These are phyloP conservation scores for Neophaeococcomyces aloes DNA, from an alignment of 2,329 filamentous ascomycete genomes.

Conservation along the genomic window DNA sequence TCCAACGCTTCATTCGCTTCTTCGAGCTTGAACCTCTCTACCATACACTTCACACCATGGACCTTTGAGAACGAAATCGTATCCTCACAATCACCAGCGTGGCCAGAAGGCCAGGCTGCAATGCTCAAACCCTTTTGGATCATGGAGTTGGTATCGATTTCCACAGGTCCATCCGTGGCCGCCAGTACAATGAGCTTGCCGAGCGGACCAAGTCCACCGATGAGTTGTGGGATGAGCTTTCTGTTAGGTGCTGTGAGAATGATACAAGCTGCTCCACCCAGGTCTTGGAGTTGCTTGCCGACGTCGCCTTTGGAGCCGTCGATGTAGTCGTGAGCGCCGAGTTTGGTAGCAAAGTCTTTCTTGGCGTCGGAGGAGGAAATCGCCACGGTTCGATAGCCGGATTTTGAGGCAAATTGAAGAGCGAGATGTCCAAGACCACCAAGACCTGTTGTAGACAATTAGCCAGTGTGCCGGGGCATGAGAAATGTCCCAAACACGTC, in stretches of 20 bases:
- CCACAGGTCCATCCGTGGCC: slow-evolving; percentile 21
- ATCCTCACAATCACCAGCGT: slow-evolving; percentile 44
- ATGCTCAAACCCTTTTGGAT: slow-evolving; percentile 39
- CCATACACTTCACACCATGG: slow-evolving; percentile 41
- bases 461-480: not conserved
- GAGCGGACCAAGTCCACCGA: slow-evolving; percentile 27
- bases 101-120: slow-evolving; percentile 44
- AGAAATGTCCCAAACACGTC: not conserved
- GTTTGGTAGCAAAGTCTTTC: slow-evolving; percentile 42
- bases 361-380: slow-evolving; percentile 42
- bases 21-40: slow-evolving; percentile 44
- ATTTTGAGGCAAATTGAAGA: slow-evolving; percentile 42
- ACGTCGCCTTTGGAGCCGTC: slow-evolving; percentile 32
- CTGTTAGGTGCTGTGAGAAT: slow-evolving; percentile 31
- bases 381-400: slow-evolving; percentile 44
- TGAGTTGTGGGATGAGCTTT: slow-evolving; percentile 26
- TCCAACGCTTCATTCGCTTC: slow-evolving; percentile 41
- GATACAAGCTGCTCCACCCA: slow-evolving; percentile 27
- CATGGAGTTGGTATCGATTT: slow-evolving; percentile 27
- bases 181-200: slow-evolving; percentile 30
- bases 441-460: slow-evolving; percentile 28
- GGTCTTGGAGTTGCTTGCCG: slow-evolving; percentile 26
- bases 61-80: slow-evolving; percentile 40
- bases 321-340: slow-evolving; percentile 49
- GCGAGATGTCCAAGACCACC: slow-evolving; percentile 45